These are phyloP conservation scores for Hanseniaspora vineae DNA, from an alignment of 805 yeast genomes.

Conservation along the genomic window DNA sequence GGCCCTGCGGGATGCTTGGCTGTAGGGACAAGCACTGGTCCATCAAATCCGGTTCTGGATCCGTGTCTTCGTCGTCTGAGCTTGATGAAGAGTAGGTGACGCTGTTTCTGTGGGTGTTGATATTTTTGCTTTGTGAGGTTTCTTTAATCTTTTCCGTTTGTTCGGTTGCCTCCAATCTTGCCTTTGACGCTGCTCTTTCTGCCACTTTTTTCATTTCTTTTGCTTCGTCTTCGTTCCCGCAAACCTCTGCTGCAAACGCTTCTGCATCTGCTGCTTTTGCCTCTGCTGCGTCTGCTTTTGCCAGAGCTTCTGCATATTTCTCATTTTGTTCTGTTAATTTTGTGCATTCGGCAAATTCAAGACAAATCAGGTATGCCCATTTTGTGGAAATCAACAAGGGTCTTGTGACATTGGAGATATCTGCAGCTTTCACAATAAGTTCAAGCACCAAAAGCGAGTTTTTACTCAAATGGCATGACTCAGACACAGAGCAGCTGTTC, in stretches of 20 bases:
- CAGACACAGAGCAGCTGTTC: not conserved
- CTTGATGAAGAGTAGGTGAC: not conserved
- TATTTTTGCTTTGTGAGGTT: no score
- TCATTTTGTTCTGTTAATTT: conserved; percentile 30
- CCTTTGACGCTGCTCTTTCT: no score
- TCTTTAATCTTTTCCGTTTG: no score
- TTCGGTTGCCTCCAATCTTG: no score
- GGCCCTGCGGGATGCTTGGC: conserved; percentile 52
- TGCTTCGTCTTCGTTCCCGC: no score
- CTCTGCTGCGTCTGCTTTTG: no score
- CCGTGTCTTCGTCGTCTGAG: not conserved
- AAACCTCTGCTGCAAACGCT: no score
- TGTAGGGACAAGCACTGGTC: conserved; percentile 32
- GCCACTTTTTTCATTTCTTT: no score
- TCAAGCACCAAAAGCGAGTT: conserved; percentile 38
- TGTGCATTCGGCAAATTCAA: conserved; percentile 64
- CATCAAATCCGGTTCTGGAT: conserved; percentile 17
- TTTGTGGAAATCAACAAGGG: conserved; percentile 61
- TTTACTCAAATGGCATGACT: not conserved
- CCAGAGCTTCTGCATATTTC: not conserved
- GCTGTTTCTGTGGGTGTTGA: no score
- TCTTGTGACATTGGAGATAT: conserved; percentile 84
- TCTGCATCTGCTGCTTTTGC: no score
- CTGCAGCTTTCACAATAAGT: conserved; percentile 83
- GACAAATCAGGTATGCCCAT: conserved; percentile 74